Base-by-base conservation (phyloP, 495 filamentous ascomycete species). In the Thozetella sp. region DNA sequence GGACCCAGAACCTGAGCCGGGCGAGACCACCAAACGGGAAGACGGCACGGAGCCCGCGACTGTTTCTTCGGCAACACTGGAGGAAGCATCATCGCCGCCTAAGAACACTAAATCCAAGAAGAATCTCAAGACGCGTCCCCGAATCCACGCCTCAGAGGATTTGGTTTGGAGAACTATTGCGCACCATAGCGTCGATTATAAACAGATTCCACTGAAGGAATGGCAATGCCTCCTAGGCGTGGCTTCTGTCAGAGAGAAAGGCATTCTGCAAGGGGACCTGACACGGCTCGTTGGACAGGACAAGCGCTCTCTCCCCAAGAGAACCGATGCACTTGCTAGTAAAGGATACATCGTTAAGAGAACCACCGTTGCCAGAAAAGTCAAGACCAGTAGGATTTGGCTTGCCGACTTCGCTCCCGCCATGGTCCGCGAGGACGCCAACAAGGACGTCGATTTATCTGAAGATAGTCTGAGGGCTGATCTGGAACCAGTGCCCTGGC, bases 331-430 rank as follows among this genome's bases (percentile, higher is more conserved):
- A 1, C 81, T 97, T 20, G 83, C 84, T 22, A 78, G 80, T 56
- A 90, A 89, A 66, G 94, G 93, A 10, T 96, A 97, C 70, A 92
- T 97, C 51, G 87, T 88, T 37, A 97, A 97, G 72, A 83, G 85
- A 34, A 80, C 83, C 0, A 80, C 93, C 3, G 79, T 91, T 26
- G 80, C 86, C 20, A 84, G 79, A 53, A 80, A 83, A 22, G 75
- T 82, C 43, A 85, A 86, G 53, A 95, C 93, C 0, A 94, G 90
- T 70, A 81, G 79, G 60, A 64, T 85, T 24, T 90, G 82, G 53
- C 83, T 93, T 45, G 81, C 76, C 52, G 82, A 78, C 63, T 93
- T 89, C 65, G 72, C 83, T 34, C 67, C 73, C 26, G 66, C 72
- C 19, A 68, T 72, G 25, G 70, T 75, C 46, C 69, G 73, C 11